Evolutionary conservation across 768 basidiomycete genomes (phyloP).

Genomic region (Suillus decipiens): DNA sequence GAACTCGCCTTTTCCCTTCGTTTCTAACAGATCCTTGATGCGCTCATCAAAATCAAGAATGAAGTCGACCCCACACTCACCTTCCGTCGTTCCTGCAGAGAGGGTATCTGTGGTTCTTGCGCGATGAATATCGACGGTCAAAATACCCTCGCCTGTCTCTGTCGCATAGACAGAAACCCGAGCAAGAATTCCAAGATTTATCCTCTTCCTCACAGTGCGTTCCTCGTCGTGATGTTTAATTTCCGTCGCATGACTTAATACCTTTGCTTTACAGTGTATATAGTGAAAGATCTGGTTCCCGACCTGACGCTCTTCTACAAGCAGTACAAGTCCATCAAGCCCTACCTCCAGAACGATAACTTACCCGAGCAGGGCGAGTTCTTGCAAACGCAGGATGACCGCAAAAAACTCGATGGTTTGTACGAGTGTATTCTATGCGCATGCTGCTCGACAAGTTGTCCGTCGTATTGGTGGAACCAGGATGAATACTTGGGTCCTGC

Average conservation of each 20-base stretch:
- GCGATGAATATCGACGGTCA: conserved; percentile 99
- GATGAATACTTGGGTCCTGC: conserved; percentile 98
- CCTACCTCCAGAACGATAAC: conserved; percentile 92
- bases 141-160: conserved; percentile 97
- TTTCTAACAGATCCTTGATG: conserved; percentile 68
- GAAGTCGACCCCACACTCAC: conserved; percentile 96
- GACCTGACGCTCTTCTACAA: conserved; percentile 94
- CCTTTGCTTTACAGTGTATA: conserved; percentile 68
- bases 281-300: conserved; percentile 98
- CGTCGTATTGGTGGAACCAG: conserved; percentile 99
- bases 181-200: conserved; percentile 87
- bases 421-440: conserved; percentile 98
- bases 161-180: conserved; percentile 82
- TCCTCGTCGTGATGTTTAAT: not conserved
- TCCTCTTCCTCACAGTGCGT: conserved; percentile 94
- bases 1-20: conserved; percentile 1
- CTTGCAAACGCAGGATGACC: conserved; percentile 88
- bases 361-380: conserved; percentile 83
- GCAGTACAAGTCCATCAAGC: conserved; percentile 99
- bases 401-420: conserved; percentile 93
- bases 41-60: conserved; percentile 99
- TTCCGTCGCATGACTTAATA: not conserved
- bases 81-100: conserved; percentile 90
- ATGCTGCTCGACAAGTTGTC: conserved; percentile 97
- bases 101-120: conserved; percentile 97